These are phyloP conservation scores for Ogataea nitratoaversa DNA, from an alignment of 805 yeast species.

Conservation along the genomic window DNA sequence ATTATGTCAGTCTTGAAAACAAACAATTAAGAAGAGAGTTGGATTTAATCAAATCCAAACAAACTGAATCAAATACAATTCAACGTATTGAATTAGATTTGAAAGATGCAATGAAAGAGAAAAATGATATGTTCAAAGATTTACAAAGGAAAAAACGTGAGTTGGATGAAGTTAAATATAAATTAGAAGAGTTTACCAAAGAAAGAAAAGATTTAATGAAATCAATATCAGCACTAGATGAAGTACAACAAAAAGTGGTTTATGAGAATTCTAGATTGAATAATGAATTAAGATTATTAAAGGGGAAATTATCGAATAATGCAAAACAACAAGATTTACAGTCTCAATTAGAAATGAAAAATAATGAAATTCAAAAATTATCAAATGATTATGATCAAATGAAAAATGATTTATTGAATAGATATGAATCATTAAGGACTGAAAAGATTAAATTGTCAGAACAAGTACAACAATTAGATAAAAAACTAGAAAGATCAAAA, in stretches of 20 bases:
- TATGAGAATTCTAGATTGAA: constrained; percentile 18
- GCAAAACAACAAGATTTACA: neutral
- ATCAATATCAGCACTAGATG: constrained; percentile 17
- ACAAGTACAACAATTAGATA: constrained; percentile 26
- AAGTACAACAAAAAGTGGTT: constrained; percentile 16
- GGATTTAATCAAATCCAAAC: constrained; percentile 14
- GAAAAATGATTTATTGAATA: constrained; percentile 29
- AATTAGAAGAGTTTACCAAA: constrained; percentile 9
- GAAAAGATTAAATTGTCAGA: constrained; percentile 27
- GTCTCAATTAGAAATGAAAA: constrained; percentile 13
- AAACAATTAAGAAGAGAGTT: constrained; percentile 33
- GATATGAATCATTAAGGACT: constrained; percentile 20
- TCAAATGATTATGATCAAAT: constrained; percentile 27
- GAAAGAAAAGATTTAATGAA: constrained; percentile 15
- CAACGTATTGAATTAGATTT: constrained; percentile 11
- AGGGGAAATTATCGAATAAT: constrained; percentile 4
- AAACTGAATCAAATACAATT: neutral
- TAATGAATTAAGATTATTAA: constrained; percentile 17
- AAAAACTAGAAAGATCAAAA: constrained; percentile 16
- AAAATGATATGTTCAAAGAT: constrained; percentile 9
- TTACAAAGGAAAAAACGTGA: constrained; percentile 14
- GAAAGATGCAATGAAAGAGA: constrained; percentile 10
- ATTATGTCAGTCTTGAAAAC: constrained; percentile 35
- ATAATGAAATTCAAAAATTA: constrained; percentile 16
- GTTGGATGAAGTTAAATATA: constrained; percentile 12